Percentiles rank a stretch among this genome's conserved stretches.
Conservation (phyloP, 2,329 filamentous ascomycete genomes). For the Talaromyces funiculosus region DNA sequence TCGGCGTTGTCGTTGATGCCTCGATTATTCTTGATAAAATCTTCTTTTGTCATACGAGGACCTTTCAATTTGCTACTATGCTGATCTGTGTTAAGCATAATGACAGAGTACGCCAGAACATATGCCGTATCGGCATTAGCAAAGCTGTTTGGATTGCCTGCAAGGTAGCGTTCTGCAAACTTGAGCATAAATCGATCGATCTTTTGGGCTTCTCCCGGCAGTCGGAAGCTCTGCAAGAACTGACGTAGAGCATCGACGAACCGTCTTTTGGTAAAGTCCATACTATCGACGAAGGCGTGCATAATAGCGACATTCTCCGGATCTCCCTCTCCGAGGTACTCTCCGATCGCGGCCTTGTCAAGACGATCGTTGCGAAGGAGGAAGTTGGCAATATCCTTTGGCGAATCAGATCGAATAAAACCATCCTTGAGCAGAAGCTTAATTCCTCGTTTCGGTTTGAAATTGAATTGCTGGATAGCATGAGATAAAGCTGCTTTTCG, state of each 20-base stretch:
- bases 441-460: slow-evolving; percentile 91
- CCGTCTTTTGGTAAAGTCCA: slow-evolving; percentile 86
- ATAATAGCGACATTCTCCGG: slow-evolving; percentile 92
- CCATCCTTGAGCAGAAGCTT: slow-evolving; percentile 77
- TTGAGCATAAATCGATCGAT: slow-evolving; percentile 99
- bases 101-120: slow-evolving; percentile 91
- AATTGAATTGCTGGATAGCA: slow-evolving; percentile 89
- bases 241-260: slow-evolving; percentile 89
- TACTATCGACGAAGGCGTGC: slow-evolving; percentile 93
- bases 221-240: slow-evolving; percentile 88
- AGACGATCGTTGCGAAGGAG: slow-evolving; percentile 74
- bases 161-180: slow-evolving; percentile 92
- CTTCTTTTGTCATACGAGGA: slow-evolving; percentile 86
- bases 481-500: slow-evolving; percentile 88
- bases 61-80: slow-evolving; percentile 81
- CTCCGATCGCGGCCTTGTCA: slow-evolving; percentile 87
- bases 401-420: slow-evolving; percentile 74
- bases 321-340: slow-evolving; percentile 91
- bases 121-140: slow-evolving; percentile 98
- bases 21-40: slow-evolving; percentile 98
- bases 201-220: slow-evolving; percentile 95
- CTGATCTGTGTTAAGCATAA: slow-evolving; percentile 91
- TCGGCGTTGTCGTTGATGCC: slow-evolving; percentile 97
- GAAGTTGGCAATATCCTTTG: slow-evolving; percentile 79
- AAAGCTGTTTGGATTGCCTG: slow-evolving; percentile 92